phyloP scores from a whole-genome alignment of 371 early-diverging fungal species.

The Syncephalastrum monosporum region DNA sequence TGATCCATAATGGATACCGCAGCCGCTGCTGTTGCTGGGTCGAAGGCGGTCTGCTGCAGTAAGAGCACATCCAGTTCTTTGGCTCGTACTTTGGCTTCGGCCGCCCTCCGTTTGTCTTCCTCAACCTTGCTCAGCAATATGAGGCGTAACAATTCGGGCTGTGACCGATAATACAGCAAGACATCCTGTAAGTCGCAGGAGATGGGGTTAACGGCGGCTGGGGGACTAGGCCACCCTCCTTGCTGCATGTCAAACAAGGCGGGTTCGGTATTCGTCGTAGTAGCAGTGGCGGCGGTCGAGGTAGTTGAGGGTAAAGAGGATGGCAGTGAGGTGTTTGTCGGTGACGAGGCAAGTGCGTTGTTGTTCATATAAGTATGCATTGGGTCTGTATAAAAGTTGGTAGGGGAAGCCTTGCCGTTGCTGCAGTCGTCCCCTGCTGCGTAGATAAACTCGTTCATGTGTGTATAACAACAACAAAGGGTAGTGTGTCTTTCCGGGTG shows the following conservation, averaged over 20 bases:
- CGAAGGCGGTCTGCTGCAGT: conserved; percentile 18
- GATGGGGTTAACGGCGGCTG: conserved; percentile 13
- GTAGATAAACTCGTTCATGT: conserved; percentile 17
- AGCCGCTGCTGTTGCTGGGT: too few relatives aligned
- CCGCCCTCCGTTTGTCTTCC: conserved; percentile 60
- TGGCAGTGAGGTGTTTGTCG: too few relatives aligned
- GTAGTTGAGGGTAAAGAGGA: too few relatives aligned
- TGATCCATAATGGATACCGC: too few relatives aligned
- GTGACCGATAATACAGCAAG: conserved; percentile 47
- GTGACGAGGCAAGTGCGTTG: conserved; percentile 4
- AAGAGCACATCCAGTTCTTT: conserved; percentile 44
- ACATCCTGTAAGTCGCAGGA: conserved; percentile 47
- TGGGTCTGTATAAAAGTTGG: conserved; percentile 4
- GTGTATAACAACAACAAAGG: not conserved
- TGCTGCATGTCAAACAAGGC: not conserved
- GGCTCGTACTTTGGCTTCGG: conserved; percentile 47
- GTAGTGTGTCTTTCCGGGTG: not conserved
- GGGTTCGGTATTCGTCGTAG: too few relatives aligned
- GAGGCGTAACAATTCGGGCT: conserved; percentile 60
- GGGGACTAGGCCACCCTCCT: not conserved
- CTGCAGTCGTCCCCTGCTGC: conserved; percentile 5
- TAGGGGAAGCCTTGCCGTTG: too few relatives aligned
- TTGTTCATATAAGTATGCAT: conserved; percentile 15
- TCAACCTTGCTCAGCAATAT: conserved; percentile 64
- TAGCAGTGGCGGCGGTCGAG: conserved; percentile 1